Percentiles rank a stretch among this genome's conserved stretches.
These are phyloP conservation scores for Botrytis elliptica DNA, from an alignment of 2,329 filamentous ascomycete genomes.

Conservation along the genomic window DNA sequence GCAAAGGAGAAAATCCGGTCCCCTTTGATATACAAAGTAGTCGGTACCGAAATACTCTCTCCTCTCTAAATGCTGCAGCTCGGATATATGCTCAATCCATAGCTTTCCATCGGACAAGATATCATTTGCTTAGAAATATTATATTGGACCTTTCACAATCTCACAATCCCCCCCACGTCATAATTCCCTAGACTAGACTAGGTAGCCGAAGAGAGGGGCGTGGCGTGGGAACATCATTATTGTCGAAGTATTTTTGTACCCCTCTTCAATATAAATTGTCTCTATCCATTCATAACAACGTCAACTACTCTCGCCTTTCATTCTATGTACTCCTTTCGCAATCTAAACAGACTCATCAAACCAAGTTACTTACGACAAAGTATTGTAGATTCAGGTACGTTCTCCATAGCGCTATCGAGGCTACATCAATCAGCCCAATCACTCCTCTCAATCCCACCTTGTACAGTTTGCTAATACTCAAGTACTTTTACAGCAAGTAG, in stretches of 20 bases:
- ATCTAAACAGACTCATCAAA: conserved; percentile 29
- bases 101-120: background rate
- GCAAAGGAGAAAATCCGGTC: no score
- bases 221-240: background rate
- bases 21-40: background rate
- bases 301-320: no score
- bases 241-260: background rate
- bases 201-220: background rate
- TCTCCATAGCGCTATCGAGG: background rate
- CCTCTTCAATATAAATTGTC: background rate
- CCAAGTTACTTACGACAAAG: conserved; percentile 25
- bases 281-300: background rate
- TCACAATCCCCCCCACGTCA: background rate
- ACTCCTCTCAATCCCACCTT: conserved; percentile 10
- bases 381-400: conserved; percentile 32
- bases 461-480: conserved; percentile 24
- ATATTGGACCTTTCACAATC: background rate
- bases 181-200: background rate
- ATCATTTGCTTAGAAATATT: background rate
- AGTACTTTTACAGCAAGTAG: conserved; percentile 32
- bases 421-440: background rate
- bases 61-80: background rate
- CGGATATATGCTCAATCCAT: background rate
- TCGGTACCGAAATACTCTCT: background rate
- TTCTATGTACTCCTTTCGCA: conserved; percentile 32